A percentile compares a stretch with the other conserved stretches of the same genome.
Conservation (phyloP, 2,329 filamentous ascomycete genomes). For the Xylaria digitata region DNA sequence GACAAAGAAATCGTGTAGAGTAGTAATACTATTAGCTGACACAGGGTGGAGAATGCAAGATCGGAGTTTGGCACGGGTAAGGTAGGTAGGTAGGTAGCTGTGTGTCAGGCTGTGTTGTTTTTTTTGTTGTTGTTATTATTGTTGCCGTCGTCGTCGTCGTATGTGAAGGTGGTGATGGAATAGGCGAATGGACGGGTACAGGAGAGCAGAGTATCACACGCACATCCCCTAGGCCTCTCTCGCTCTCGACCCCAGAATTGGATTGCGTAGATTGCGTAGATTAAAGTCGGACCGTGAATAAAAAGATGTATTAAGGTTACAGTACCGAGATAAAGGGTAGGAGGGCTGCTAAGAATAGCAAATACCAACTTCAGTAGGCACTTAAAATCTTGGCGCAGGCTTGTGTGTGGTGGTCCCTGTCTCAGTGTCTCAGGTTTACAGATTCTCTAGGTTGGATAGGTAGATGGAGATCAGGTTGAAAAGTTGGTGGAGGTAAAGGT, state of each 20-base stretch:
- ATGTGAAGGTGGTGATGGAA: not conserved
- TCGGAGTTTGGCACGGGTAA: constrained; percentile 12
- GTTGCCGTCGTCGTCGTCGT: not conserved
- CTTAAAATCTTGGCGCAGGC: not conserved
- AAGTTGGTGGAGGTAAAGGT: not conserved
- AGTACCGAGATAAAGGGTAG: not conserved
- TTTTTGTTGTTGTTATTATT: not conserved
- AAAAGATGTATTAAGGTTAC: constrained; percentile 8
- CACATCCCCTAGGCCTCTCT: not conserved
- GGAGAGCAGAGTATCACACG: too few species aligned
- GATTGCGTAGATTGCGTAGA: not conserved
- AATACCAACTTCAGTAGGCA: not conserved
- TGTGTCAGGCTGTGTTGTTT: constrained; percentile 21
- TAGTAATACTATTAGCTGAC: constrained; percentile 20
- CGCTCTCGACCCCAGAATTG: not conserved
- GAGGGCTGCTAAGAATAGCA: not conserved
- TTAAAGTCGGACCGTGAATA: not conserved
- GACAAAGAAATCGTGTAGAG: constrained; percentile 25
- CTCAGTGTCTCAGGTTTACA: constrained; percentile 23
- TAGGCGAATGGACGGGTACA: constrained; percentile 13
- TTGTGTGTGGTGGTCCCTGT: constrained; percentile 4
- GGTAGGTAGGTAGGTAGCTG: not conserved
- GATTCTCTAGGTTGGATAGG: not conserved
- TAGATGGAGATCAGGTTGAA: too few species aligned
- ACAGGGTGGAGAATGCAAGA: constrained; percentile 30